These are phyloP conservation scores for Lathyrus sativus DNA, from an alignment of 306 rosid genomes.

Conservation along the genomic window DNA sequence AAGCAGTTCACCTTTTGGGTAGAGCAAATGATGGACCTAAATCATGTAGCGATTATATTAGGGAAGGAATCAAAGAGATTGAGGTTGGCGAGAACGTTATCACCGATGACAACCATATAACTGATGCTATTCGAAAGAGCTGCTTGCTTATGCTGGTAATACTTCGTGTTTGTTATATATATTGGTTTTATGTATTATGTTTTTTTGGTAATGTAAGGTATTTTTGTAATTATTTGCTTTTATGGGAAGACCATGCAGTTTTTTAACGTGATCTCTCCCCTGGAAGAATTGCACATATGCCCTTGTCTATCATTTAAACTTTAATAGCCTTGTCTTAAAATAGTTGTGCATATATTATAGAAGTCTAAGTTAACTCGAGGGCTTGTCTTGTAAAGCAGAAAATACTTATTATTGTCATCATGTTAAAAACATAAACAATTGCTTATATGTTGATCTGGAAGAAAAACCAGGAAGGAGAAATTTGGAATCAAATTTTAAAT, in stretches of 20 bases:
- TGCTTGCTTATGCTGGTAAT: constrained; percentile 83
- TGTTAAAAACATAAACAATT: not conserved
- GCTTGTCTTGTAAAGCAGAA: constrained; percentile 1
- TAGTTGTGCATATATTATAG: constrained; percentile 19
- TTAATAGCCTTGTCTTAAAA: constrained; percentile 1
- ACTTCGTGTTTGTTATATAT: constrained; percentile 30
- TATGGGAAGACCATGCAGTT: constrained; percentile 8
- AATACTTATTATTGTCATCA: not conserved
- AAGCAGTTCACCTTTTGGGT: constrained; percentile 39
- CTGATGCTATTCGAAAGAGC: constrained; percentile 46
- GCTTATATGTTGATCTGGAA: no score
- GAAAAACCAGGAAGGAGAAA: no score
- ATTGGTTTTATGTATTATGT: constrained; percentile 13
- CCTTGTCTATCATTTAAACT: not conserved
- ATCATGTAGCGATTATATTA: constrained; percentile 40
- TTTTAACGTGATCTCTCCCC: constrained; percentile 6
- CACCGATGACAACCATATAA: constrained; percentile 44
- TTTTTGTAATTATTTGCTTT: constrained; percentile 14
- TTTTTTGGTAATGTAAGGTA: constrained; percentile 13
- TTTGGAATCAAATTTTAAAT: no score
- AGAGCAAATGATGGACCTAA: constrained; percentile 44
- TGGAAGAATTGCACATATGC: constrained; percentile 16
- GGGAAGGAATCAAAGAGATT: constrained; percentile 38
- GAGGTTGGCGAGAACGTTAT: constrained; percentile 44
- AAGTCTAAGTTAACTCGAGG: constrained; percentile 15